Evolutionary conservation across 2,329 filamentous ascomycete genomes (phyloP).

Genomic region (Graphium sp.): DNA sequence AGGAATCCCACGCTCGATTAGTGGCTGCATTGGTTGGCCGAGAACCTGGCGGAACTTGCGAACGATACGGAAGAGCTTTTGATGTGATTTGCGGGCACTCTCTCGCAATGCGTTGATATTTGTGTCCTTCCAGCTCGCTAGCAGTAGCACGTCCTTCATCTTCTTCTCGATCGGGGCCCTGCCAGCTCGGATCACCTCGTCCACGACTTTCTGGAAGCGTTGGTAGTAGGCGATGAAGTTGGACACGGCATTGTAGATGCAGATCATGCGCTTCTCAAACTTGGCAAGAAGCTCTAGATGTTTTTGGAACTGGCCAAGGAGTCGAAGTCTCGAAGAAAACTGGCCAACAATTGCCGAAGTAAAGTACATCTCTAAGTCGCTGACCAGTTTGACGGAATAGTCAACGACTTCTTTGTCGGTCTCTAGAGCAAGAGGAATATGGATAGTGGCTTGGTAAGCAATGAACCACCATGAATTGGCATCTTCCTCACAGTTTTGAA

Average conservation of each 20-base stretch:
- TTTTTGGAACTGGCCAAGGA: constrained; percentile 48
- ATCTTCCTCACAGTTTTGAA: constrained; percentile 55
- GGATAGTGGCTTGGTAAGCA: constrained; percentile 78
- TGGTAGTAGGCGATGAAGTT: constrained; percentile 67
- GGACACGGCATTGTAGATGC: constrained; percentile 46
- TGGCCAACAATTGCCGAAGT: constrained; percentile 66
- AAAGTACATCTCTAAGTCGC: constrained; percentile 66
- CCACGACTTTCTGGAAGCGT: constrained; percentile 50
- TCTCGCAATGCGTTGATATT: constrained; percentile 82
- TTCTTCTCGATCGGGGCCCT: constrained; percentile 69
- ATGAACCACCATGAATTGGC: constrained; percentile 93
- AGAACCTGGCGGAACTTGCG: constrained; percentile 75
- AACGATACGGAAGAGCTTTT: constrained; percentile 81
- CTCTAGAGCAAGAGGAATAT: constrained; percentile 51
- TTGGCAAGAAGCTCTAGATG: constrained; percentile 46
- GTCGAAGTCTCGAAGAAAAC: constrained; percentile 51
- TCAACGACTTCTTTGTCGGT: constrained; percentile 38
- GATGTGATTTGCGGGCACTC: constrained; percentile 78
- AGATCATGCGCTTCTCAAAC: constrained; percentile 39
- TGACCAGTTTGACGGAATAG: constrained; percentile 55
- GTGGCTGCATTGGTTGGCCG: constrained; percentile 53
- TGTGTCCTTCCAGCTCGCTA: constrained; percentile 96
- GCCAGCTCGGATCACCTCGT: constrained; percentile 49
- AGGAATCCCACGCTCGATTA: constrained; percentile 43
- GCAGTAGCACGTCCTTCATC: constrained; percentile 79